Base-by-base conservation (phyloP, 495 filamentous ascomycete species). In the Penicillium steckii region DNA sequence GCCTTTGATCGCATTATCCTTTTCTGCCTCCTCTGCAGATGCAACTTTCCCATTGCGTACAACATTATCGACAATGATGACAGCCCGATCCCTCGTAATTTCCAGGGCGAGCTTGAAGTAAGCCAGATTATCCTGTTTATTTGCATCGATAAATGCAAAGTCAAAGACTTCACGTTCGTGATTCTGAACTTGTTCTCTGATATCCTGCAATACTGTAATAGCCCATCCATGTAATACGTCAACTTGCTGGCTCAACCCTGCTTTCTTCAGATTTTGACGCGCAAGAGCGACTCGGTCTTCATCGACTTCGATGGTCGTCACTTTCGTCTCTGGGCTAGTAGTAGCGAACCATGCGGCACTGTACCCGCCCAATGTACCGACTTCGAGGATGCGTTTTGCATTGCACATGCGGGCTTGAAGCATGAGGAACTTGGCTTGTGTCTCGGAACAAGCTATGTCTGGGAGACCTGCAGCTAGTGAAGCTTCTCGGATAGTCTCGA, bases 401-500 rank as follows among this genome's bases (percentile, higher is more conserved):
- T 46, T 46, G 44, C 44, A 46, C 44, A 32, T 32, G 25, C 44
- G 44, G 26, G 44, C 44, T 27, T 30, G 44, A 12, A 46, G 29
- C 26, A 46, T 46, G 25, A 46, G 26, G n/a, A 46, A 30, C 17
- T 46, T 46, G 2, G 44, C 25, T 46, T 46, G 44, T 3, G 44
- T 8, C 10, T 25, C 15, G 2, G 44, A 33, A 18, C 44, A 46
- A 6, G 44, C 44, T 30, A 46, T 46, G 17, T 46, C 44, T 3
- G 44, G 44, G 10, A 21, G n/a, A 12, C 44, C 44, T 29, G 26
- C 38, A 21, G 18, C 8, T 2, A 41, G 19, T 8, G 38, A 41
- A 9, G 21, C n/a, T 2, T 41, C 10, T 15, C 19, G 4, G 25
- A 46, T 46, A 10, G 7, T 30, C 13, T 46, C 17, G 15, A 46